These are phyloP conservation scores for Pyrenophora tritici-repentis DNA, from an alignment of 2,329 filamentous ascomycete species.

Conservation along the genomic window DNA sequence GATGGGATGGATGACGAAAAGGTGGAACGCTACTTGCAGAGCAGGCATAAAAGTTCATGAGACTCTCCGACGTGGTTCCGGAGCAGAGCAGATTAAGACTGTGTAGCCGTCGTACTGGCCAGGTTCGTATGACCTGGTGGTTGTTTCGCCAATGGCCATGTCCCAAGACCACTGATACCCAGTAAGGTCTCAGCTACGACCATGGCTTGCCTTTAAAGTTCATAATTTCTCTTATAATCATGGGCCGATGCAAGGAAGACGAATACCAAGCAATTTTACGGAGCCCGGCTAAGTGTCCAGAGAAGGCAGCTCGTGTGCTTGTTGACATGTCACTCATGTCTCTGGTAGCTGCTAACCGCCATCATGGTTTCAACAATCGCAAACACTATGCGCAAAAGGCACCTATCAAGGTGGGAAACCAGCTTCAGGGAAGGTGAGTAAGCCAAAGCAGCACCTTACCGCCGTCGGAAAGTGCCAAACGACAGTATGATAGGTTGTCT, in stretches of 20 bases:
- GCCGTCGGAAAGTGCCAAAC: neutral
- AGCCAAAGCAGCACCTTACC: no score
- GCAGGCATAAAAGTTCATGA: slow-evolving; percentile 21
- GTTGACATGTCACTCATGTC: neutral
- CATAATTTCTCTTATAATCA: no score
- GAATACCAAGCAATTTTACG: neutral
- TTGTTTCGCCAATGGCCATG: neutral
- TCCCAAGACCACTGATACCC: slow-evolving; percentile 44
- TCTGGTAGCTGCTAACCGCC: neutral
- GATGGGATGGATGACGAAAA: slow-evolving; percentile 31
- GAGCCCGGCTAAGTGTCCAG: no score
- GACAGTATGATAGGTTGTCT: neutral
- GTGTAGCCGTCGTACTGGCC: no score
- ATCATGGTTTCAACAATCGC: neutral
- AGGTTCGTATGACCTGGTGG: no score
- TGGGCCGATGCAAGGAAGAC: slow-evolving; percentile 6
- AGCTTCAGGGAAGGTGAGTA: neutral
- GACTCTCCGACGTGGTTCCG: neutral
- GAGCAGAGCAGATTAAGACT: neutral
- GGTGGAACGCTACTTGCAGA: slow-evolving; percentile 30
- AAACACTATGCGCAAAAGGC: neutral
- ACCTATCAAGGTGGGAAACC: neutral
- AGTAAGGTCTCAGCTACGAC: slow-evolving; percentile 47
- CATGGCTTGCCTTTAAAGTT: no score
- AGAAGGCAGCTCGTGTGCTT: no score